Evolutionary conservation across 495 filamentous ascomycete species (phyloP).

Genomic region (Parmelia sp.): DNA sequence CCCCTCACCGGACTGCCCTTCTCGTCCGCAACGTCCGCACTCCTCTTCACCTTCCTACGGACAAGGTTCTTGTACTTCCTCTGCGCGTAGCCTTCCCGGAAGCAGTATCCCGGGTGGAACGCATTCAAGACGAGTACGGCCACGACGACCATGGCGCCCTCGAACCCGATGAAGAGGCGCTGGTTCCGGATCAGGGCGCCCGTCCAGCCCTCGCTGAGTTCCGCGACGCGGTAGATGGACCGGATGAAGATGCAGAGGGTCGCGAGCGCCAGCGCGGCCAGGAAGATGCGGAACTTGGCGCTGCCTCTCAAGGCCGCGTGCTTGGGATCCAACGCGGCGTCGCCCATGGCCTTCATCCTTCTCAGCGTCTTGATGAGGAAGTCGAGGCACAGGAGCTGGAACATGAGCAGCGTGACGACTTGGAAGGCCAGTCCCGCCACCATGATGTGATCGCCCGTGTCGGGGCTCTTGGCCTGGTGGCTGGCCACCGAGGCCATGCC

Average conservation of each 20-base stretch:
- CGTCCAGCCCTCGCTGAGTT: conserved; percentile 35
- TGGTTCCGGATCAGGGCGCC: conserved; percentile 32
- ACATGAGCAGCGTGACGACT: conserved; percentile 54
- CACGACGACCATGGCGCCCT: conserved; percentile 33
- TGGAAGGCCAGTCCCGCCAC: conserved; percentile 64
- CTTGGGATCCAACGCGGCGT: background rate
- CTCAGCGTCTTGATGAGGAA: conserved; percentile 35
- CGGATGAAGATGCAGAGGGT: conserved; percentile 34
- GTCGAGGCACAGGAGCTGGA: conserved; percentile 44
- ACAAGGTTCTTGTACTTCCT: background rate
- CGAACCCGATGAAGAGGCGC: conserved; percentile 32
- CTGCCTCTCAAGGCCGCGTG: background rate
- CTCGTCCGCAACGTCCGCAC: background rate
- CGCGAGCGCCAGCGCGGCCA: conserved; percentile 3
- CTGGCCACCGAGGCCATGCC: conserved; percentile 49
- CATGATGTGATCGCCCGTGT: conserved; percentile 55
- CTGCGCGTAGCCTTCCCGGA: background rate
- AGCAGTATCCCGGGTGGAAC: conserved; percentile 24
- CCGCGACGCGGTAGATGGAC: conserved; percentile 32
- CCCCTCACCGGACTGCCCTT: background rate
- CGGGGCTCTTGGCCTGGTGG: conserved; percentile 29
- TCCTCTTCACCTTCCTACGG: background rate
- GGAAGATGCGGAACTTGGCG: background rate
- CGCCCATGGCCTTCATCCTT: background rate
- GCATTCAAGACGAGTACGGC: conserved; percentile 29